Conservation (phyloP, 2,329 filamentous ascomycete genomes). For the Triangularia setosa region DNA sequence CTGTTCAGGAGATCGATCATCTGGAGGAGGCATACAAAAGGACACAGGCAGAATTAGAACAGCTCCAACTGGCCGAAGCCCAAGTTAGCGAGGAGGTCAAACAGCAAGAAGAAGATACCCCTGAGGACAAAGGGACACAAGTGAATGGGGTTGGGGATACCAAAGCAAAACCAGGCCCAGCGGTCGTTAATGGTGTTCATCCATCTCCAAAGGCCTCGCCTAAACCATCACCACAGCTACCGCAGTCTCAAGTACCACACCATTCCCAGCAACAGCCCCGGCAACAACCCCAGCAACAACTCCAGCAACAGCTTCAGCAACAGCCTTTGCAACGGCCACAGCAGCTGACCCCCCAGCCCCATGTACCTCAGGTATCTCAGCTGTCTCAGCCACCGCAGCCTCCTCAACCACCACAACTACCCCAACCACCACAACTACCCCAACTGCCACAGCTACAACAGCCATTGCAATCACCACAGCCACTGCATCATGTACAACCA, state of each 20-base stretch:
- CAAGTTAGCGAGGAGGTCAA: not conserved
- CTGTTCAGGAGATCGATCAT: conserved; percentile 66
- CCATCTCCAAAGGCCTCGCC: conserved; percentile 12
- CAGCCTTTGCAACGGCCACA: not conserved
- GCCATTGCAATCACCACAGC: not conserved
- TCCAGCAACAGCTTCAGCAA: not conserved
- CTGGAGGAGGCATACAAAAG: conserved; percentile 63
- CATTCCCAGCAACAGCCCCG: not conserved
- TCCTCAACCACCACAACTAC: not conserved
- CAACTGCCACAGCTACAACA: not conserved
- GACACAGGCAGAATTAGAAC: conserved; percentile 30
- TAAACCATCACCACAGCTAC: conserved; percentile 8
- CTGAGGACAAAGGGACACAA: conserved; percentile 7
- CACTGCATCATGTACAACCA: not conserved
- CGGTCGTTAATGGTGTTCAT: conserved; percentile 10
- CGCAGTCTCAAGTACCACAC: conserved; percentile 9
- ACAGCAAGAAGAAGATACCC: conserved; percentile 2
- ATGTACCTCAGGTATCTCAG: not conserved
- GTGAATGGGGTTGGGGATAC: conserved; percentile 8
- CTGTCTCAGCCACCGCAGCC: not conserved
- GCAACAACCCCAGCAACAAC: not conserved
- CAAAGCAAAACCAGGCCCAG: conserved; percentile 1
- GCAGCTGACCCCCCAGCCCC: not conserved
- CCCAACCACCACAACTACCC: not conserved
- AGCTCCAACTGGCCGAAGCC: not conserved